Evolutionary conservation across 805 yeast species (phyloP).

Genomic region (Teunomyces cretensis): DNA sequence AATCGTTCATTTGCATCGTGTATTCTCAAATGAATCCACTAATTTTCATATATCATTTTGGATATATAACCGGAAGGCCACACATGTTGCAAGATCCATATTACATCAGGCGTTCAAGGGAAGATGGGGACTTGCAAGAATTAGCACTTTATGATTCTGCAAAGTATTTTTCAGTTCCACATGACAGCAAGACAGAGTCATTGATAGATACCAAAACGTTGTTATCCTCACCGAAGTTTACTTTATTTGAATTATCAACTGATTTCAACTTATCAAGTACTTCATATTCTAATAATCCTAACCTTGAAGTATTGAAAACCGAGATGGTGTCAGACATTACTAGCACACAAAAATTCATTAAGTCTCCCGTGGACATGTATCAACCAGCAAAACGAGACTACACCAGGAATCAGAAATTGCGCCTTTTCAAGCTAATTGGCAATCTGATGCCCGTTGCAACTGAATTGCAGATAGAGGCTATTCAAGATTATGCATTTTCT

Average conservation of each 20-base stretch:
- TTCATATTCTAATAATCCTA: conserved; percentile 7
- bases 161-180: neutral
- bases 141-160: conserved; percentile 10
- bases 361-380: no score
- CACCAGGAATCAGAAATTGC: neutral
- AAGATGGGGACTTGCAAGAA: conserved; percentile 13
- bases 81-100: conserved; percentile 39
- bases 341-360: neutral
- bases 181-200: conserved; percentile 1
- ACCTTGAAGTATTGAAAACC: neutral
- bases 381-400: neutral
- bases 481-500: conserved; percentile 13
- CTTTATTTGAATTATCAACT: conserved; percentile 18
- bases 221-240: conserved; percentile 2
- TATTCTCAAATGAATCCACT: conserved; percentile 33
- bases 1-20: conserved; percentile 22
- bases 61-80: conserved; percentile 31
- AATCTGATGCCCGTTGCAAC: neutral
- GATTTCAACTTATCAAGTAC: conserved; percentile 13
- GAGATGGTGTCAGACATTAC: neutral
- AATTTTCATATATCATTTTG: conserved; percentile 34
- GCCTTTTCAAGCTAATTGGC: neutral
- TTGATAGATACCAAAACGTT: neutral
- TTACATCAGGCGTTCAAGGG: conserved; percentile 13
- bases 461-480: conserved; percentile 1